These are phyloP conservation scores for Kazachstania martiniae DNA, from an alignment of 805 yeast species.

Conservation along the genomic window DNA sequence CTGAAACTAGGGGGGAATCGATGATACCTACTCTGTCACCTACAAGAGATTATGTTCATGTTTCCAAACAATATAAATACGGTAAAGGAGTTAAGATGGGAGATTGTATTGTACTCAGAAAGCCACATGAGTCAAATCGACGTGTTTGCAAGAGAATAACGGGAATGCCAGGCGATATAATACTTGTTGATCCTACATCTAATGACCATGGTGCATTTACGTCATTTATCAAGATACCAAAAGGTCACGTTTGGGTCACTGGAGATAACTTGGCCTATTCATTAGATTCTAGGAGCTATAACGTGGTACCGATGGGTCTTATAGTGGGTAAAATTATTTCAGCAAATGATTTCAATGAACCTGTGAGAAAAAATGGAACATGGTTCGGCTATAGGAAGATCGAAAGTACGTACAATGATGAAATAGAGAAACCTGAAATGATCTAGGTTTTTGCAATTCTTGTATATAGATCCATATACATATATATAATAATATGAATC, in stretches of 20 bases:
- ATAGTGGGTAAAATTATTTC: constrained; percentile 81
- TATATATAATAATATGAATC: too few relatives aligned
- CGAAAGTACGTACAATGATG: constrained; percentile 39
- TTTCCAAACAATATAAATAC: constrained; percentile 45
- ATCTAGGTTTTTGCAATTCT: too few relatives aligned
- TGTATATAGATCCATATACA: too few relatives aligned
- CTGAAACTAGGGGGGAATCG: constrained; percentile 84
- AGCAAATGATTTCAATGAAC: constrained; percentile 46
- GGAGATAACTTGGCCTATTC: constrained; percentile 89
- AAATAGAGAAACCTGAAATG: too few relatives aligned
- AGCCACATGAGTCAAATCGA: constrained; percentile 80
- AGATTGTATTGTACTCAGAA: constrained; percentile 76
- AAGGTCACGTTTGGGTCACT: constrained; percentile 94
- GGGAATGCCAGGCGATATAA: constrained; percentile 91
- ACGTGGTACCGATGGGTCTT: constrained; percentile 80
- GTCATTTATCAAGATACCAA: constrained; percentile 67
- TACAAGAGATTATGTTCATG: constrained; percentile 68
- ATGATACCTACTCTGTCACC: constrained; percentile 87
- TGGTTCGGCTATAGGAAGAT: constrained; percentile 48
- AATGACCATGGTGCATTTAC: constrained; percentile 12
- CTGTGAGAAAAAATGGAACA: constrained; percentile 28
- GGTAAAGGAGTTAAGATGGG: constrained; percentile 70
- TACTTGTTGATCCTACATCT: constrained; percentile 68
- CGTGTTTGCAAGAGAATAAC: constrained; percentile 88
- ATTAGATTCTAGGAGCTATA: constrained; percentile 80